Conservation (phyloP, 108 stramenopile genomes). For the Nitzschia inconspicua region DNA sequence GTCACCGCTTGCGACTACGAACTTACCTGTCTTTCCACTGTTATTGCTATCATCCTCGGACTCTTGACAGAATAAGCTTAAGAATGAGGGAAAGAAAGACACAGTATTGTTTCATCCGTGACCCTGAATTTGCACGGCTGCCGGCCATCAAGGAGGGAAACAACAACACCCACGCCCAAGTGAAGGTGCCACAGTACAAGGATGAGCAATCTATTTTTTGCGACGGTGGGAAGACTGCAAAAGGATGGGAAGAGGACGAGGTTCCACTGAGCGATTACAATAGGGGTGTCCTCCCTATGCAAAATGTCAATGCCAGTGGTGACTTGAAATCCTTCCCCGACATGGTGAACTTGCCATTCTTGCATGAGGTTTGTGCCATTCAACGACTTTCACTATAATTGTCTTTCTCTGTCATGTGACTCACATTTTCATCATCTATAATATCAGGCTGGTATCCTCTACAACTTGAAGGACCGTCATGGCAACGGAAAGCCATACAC, state of each 20-base stretch:
- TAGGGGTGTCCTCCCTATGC: conserved; percentile 64
- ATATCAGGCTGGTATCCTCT: conserved; percentile 75
- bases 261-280: conserved; percentile 74
- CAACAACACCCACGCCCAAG: conserved; percentile 28
- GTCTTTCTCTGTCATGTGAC: too few relatives aligned
- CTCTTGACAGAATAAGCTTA: too few relatives aligned
- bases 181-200: conserved; percentile 39
- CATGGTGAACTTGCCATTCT: conserved; percentile 81
- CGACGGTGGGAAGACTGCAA: conserved; percentile 39
- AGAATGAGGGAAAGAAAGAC: conserved; percentile 24
- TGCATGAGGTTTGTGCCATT: conserved; percentile 90
- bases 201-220: conserved; percentile 36
- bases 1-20: too few relatives aligned
- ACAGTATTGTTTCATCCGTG: conserved; percentile 39
- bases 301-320: conserved; percentile 58
- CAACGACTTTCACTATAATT: too few relatives aligned
- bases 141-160: conserved; percentile 33
- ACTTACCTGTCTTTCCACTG: too few relatives aligned
- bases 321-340: conserved; percentile 46
- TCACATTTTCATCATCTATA: too few relatives aligned
- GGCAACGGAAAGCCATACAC: conserved; percentile 76
- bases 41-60: too few relatives aligned
- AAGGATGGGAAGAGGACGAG: conserved; percentile 39
- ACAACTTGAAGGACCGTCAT: conserved; percentile 79
- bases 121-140: conserved; percentile 41